Percentiles rank a stretch among this genome's conserved stretches.
Conservation (phyloP, 2,329 filamentous ascomycete genomes). For the Teratosphaeria zuluensis region DNA sequence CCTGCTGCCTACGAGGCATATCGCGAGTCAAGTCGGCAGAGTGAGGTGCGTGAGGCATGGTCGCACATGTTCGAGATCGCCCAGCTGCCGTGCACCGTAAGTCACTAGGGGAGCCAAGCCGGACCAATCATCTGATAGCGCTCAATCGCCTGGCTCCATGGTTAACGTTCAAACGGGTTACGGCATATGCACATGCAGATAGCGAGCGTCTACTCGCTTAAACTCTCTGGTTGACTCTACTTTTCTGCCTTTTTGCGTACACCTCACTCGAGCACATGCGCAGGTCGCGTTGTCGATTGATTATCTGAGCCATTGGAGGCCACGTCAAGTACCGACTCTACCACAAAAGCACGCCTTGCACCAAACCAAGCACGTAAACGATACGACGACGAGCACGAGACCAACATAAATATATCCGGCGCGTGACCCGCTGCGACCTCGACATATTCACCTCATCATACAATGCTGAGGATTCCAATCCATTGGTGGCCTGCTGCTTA, state of each 20-base stretch:
- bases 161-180: neutral
- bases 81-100: neutral
- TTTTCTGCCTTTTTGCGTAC: neutral
- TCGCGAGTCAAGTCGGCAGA: neutral
- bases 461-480: slow-evolving; percentile 18
- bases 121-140: neutral
- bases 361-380: neutral
- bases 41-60: neutral
- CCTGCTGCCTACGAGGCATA: neutral
- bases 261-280: neutral
- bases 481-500: slow-evolving; percentile 19
- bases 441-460: slow-evolving; percentile 8
- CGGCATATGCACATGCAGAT: neutral
- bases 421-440: neutral
- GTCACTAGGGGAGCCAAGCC: neutral
- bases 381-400: neutral
- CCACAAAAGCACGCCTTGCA: neutral
- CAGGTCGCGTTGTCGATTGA: neutral
- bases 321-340: neutral
- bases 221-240: neutral
- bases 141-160: neutral
- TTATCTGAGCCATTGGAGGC: neutral
- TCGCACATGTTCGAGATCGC: neutral
- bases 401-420: neutral
- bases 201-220: neutral